phyloP scores from a whole-genome alignment of 2,329 filamentous ascomycete genomes.

The Anisogramma anomala region DNA sequence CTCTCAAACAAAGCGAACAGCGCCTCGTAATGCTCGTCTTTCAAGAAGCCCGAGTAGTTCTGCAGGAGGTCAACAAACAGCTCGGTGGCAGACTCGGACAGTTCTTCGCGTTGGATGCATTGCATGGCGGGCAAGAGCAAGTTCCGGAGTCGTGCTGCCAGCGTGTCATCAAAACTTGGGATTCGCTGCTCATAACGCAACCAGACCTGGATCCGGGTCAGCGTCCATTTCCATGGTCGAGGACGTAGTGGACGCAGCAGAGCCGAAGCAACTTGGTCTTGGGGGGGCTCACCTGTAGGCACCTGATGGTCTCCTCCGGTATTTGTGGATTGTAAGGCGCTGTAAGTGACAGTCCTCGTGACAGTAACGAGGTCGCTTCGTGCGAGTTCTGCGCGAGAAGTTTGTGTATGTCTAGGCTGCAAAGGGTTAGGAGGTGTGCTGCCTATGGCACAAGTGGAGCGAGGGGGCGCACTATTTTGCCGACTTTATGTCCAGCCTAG shows the following conservation, averaged over 20 bases:
- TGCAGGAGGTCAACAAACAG: constrained; percentile 53
- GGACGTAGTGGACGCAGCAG: not conserved
- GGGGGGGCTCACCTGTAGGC: constrained; percentile 41
- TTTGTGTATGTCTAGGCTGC: constrained; percentile 29
- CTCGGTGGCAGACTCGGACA: constrained; percentile 51
- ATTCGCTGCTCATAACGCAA: constrained; percentile 59
- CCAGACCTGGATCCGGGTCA: constrained; percentile 46
- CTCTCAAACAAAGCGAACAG: constrained; percentile 50
- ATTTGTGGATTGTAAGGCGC: constrained; percentile 21
- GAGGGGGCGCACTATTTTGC: constrained; percentile 38
- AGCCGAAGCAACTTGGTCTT: not conserved
- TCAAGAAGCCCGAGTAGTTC: constrained; percentile 54
- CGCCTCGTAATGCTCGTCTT: constrained; percentile 42
- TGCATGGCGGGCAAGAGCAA: constrained; percentile 49
- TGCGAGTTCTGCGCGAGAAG: constrained; percentile 29
- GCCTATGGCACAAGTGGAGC: no score
- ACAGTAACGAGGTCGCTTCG: constrained; percentile 31
- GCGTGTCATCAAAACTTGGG: constrained; percentile 43
- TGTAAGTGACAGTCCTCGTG: constrained; percentile 25
- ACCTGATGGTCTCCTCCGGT: constrained; percentile 46
- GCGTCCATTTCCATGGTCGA: not conserved
- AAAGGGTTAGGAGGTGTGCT: constrained; percentile 8
- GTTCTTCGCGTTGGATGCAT: constrained; percentile 45
- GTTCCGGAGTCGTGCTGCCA: constrained; percentile 47
- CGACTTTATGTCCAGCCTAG: constrained; percentile 53